A percentile compares a stretch with the other conserved stretches of the same genome.
These are phyloP conservation scores for Dendrobium chrysotoxum DNA, from an alignment of 106 monocot species.

Conservation along the genomic window DNA sequence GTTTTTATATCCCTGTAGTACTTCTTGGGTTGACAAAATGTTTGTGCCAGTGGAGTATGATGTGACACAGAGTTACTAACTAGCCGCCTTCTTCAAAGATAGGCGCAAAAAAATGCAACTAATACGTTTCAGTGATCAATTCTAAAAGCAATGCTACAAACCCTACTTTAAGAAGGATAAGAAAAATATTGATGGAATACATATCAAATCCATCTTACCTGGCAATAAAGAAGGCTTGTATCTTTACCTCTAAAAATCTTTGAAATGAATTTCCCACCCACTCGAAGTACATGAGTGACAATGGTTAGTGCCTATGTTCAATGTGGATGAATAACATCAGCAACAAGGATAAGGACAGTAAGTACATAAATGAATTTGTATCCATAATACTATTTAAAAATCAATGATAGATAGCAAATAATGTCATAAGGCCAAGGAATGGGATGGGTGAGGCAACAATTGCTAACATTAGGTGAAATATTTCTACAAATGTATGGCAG, in stretches of 20 bases:
- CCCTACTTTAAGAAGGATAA: background rate
- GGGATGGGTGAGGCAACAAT: background rate
- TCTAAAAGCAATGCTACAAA: background rate
- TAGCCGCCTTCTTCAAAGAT: background rate
- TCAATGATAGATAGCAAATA: background rate
- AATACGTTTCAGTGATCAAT: background rate
- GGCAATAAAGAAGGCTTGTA: slow-evolving; percentile 95
- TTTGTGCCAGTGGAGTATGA: background rate
- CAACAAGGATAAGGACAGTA: background rate
- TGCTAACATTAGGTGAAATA: background rate
- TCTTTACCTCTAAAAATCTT: slow-evolving; percentile 99
- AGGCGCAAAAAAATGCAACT: background rate
- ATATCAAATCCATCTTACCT: slow-evolving; percentile 32
- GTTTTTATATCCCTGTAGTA: background rate
- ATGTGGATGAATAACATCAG: background rate
- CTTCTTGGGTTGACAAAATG: background rate
- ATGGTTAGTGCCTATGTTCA: slow-evolving; percentile 74
- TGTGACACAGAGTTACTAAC: background rate
- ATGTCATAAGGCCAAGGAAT: background rate
- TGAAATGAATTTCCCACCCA: slow-evolving; percentile 90
- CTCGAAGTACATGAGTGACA: slow-evolving; percentile 89
- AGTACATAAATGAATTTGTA: slow-evolving; percentile 3
- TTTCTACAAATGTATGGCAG: background rate
- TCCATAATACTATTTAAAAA: background rate
- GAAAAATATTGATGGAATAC: background rate